Evolutionary conservation across 345 rosid genomes (phyloP), one percentile per base, ranked within the genome.

Genomic region (Rhodomyrtus tomentosa): DNA sequence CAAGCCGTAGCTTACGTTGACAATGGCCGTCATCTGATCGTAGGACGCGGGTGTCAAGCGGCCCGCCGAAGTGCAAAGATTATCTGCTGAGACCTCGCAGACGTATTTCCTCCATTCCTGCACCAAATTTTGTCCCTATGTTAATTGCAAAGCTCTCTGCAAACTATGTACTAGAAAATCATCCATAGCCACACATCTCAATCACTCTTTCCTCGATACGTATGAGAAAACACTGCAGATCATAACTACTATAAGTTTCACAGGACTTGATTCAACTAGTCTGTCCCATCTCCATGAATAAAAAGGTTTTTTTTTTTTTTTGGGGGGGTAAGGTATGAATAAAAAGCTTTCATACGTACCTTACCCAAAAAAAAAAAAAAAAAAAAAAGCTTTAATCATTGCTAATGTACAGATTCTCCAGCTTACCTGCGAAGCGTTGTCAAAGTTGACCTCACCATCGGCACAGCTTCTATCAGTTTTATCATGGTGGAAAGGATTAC

Each of bases 401-500:
- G 79, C 45, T 68, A 68, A 36, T 36, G 38, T 38, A 68, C 45
- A 27, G 82, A 36, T n/a, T 80, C 25, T 48, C n/a, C 8, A n/a
- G 50, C 79, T 83, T 89, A 92, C 98, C 96, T 93, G 76, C 54
- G 91, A 83, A 13, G 97, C 96, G 86, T 91, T 89, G 81, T 83
- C 82, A 6, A 93, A 85, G 48, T 84, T 87, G 12, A 94, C 90
- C 87, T 90, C 93, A 51, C 87, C 86, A 4, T 88, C 80, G 38
- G 90, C 88, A 81, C 95, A 91, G 45, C 88, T 85, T 27, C 88
- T 85, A n/a, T 85, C 89, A 0, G 90, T 87, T n/a, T 72, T 85
- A 83, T 90, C 89, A 20, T 88, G 40, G 51, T 90, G 73, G 21
- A 86, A 90, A 0, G 92, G 95, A 87, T 86, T 91, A 87, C 98